A percentile compares a stretch with the other conserved stretches of the same genome.
Evolutionary conservation across 2,329 filamentous ascomycete species (phyloP).

Genomic region (Alternaria metachromatica): DNA sequence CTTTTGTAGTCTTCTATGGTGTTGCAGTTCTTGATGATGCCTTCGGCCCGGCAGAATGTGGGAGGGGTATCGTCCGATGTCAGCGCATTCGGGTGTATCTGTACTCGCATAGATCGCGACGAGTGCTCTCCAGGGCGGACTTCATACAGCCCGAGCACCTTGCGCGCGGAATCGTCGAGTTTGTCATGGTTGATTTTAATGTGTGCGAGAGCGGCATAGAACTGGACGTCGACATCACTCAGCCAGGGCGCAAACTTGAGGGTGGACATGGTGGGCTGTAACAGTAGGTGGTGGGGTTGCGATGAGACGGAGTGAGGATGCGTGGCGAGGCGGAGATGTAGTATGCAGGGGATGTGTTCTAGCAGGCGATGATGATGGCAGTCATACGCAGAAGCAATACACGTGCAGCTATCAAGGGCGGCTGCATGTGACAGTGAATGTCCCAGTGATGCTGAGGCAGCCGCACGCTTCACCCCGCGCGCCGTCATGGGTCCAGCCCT

Average conservation of each 20-base stretch:
- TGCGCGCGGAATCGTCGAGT: conserved; percentile 89
- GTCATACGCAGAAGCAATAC: conserved; percentile 30
- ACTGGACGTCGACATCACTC: conserved; percentile 93
- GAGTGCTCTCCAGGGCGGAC: conserved; percentile 74
- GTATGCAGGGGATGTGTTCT: not conserved
- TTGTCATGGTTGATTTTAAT: conserved; percentile 97
- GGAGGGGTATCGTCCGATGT: conserved; percentile 69
- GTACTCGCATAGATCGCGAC: conserved; percentile 83
- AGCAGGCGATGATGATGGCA: conserved; percentile 12
- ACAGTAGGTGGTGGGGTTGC: not conserved
- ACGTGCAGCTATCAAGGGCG: conserved; percentile 34
- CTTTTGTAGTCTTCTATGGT: conserved; percentile 92
- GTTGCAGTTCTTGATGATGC: conserved; percentile 94
- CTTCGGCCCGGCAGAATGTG: conserved; percentile 79
- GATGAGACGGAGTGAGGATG: not conserved
- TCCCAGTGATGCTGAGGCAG: not conserved
- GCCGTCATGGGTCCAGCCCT: conserved; percentile 12
- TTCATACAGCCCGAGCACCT: conserved; percentile 87
- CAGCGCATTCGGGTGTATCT: conserved; percentile 85
- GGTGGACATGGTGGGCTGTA: conserved; percentile 43
- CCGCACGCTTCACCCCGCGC: conserved; percentile 13
- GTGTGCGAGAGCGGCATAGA: conserved; percentile 90
- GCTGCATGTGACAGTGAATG: conserved; percentile 32
- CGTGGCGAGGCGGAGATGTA: not conserved
- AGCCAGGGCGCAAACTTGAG: conserved; percentile 86